A percentile compares a stretch with the other conserved stretches of the same genome.
Conservation (phyloP, 2,329 filamentous ascomycete genomes). For the Aureobasidium sp. region DNA sequence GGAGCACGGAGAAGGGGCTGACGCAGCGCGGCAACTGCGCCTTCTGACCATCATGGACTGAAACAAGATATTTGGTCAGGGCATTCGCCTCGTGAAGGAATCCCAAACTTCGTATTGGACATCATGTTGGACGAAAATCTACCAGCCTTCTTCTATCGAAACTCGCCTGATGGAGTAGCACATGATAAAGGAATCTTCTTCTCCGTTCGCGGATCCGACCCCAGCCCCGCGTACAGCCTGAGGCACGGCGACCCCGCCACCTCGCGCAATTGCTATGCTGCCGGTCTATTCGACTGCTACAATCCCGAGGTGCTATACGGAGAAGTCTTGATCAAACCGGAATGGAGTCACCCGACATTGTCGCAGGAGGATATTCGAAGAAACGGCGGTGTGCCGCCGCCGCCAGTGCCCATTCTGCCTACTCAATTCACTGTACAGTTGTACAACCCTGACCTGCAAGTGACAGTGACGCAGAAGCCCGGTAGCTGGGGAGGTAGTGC, state of each 20-base stretch:
- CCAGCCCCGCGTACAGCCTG: slow-evolving; percentile 70
- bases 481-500: slow-evolving; percentile 74
- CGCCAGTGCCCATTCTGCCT: slow-evolving; percentile 65
- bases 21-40: slow-evolving; percentile 1
- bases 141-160: slow-evolving; percentile 59
- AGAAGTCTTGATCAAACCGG: slow-evolving; percentile 74
- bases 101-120: background rate
- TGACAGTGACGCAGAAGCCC: slow-evolving; percentile 61
- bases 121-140: slow-evolving; percentile 88
- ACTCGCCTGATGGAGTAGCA: slow-evolving; percentile 40
- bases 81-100: background rate
- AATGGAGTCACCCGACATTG: slow-evolving; percentile 75
- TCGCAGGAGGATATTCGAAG: slow-evolving; percentile 71
- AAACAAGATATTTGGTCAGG: slow-evolving; percentile 2
- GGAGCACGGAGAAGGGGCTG: slow-evolving; percentile 4
- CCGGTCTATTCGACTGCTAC: slow-evolving; percentile 75
- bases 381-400: slow-evolving; percentile 56
- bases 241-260: slow-evolving; percentile 63
- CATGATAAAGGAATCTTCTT: slow-evolving; percentile 48
- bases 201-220: slow-evolving; percentile 71
- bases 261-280: slow-evolving; percentile 76
- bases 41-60: background rate
- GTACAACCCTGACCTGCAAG: slow-evolving; percentile 85
- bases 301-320: slow-evolving; percentile 75
- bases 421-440: slow-evolving; percentile 76